Base-by-base conservation (phyloP, 352 stramenopile genomes). In the Globisporangium lucens region DNA sequence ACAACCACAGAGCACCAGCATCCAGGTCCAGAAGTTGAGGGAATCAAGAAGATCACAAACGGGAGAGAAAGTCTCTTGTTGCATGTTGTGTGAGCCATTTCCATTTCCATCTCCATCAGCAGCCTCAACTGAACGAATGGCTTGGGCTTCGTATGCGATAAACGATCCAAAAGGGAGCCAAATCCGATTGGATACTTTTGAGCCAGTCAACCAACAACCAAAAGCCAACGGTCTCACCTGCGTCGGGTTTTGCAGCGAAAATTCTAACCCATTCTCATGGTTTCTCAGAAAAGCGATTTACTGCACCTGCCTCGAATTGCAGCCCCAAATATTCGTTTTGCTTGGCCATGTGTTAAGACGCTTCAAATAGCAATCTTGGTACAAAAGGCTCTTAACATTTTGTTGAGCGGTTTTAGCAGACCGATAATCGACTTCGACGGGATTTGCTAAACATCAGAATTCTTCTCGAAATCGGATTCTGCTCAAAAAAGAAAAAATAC, bases 221-320 rank as follows among this genome's bases (percentile, higher is more conserved):
- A 43, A 12, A 43, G 36, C 12, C 36, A 41, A 62, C 9, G 51
- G 41, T 49, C 60, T 65, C 46, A 65, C 20, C 24, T 47, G 46
- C 60, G 46, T 65, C 60, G 60, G 29, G 17, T 65, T 58, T 65
- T 30, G 60, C 15, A 65, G 20, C 46, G 46, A 58, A 65, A 65
- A 65, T 47, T 17, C 27, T 36, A 33, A 58, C 29, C 60, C 60
- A 65, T 58, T 64, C 33, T 56, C 51, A 36, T 57, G 15, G 15
- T 49, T 49, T 49, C 22, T 17, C n/a, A 29, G 24, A 35, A 35
- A 64, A 41, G 24, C 8, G 24, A 56, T 29, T 20, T 61, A 35
- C 29, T 27, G 15, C 30, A 29, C 24, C 27, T 13, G 53, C 9
- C 56, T n/a, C 53, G 41, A 49, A 27, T 62, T 62, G 56, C 36